phyloP scores from a whole-genome alignment of 2,329 filamentous ascomycete species.

The Leptographium procerum region DNA sequence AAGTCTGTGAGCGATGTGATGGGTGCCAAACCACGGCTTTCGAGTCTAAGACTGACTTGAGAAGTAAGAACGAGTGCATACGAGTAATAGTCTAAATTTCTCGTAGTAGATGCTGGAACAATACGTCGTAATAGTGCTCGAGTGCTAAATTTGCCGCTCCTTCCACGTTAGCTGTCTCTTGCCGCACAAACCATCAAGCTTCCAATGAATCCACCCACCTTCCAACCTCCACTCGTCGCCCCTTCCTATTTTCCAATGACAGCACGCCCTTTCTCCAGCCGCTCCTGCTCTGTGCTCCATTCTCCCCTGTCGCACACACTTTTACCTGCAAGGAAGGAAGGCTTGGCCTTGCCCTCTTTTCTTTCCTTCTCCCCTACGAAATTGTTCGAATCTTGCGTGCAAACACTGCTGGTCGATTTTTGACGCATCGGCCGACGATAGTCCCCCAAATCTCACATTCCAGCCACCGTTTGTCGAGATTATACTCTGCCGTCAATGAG shows the following conservation, averaged over 20 bases:
- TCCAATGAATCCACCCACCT: neutral
- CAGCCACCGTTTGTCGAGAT: neutral
- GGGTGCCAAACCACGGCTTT: no score
- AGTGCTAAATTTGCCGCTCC: neutral
- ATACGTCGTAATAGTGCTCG: neutral
- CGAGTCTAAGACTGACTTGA: no score
- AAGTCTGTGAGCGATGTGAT: no score
- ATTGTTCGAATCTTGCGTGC: no score
- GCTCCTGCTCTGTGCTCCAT: neutral
- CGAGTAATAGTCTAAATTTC: no score
- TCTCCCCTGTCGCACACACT: neutral
- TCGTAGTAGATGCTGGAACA: no score
- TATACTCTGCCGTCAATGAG: neutral
- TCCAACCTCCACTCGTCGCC: neutral
- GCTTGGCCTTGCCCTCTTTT: neutral
- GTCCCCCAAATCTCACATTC: neutral
- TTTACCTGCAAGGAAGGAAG: neutral
- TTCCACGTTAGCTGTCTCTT: neutral
- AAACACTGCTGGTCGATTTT: neutral
- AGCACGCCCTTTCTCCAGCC: neutral
- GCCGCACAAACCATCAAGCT: neutral
- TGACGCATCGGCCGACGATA: neutral
- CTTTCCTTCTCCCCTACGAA: neutral
- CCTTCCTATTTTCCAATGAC: conserved; percentile 2
- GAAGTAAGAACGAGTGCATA: no score